A percentile compares a stretch with the other conserved stretches of the same genome.
Conservation (phyloP, 2,329 filamentous ascomycete species). For the Aspergillus niger region DNA sequence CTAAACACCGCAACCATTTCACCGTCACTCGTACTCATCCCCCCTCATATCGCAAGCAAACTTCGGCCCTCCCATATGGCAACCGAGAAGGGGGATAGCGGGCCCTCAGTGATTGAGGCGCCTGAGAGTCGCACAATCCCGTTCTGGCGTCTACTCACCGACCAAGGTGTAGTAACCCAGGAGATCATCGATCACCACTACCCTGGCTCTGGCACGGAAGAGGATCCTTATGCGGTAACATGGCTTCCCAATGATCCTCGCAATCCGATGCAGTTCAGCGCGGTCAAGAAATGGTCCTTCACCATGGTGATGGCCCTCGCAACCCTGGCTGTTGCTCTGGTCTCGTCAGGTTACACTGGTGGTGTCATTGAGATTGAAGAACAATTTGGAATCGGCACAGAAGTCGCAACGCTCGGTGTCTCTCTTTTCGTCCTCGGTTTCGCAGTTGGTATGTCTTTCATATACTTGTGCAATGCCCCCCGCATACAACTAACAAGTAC, state of each 20-base stretch:
- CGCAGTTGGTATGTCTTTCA: constrained; percentile 36
- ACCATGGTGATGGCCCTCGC: constrained; percentile 42
- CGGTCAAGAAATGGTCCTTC: constrained; percentile 43
- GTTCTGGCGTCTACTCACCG: constrained; percentile 36
- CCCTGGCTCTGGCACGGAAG: constrained; percentile 43
- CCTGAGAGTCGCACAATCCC: constrained; percentile 33
- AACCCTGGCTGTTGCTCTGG: constrained; percentile 46
- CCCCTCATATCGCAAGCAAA: not conserved
- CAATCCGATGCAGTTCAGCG: constrained; percentile 43
- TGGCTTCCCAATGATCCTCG: constrained; percentile 48
- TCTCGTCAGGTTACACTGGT: constrained; percentile 47
- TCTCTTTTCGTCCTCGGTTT: constrained; percentile 52
- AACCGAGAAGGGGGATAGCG: constrained; percentile 22
- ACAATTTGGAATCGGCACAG: constrained; percentile 38
- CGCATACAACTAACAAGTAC: not conserved
- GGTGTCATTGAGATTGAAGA: constrained; percentile 38
- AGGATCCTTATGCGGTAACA: constrained; percentile 47
- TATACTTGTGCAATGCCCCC: not conserved
- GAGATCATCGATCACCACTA: constrained; percentile 37
- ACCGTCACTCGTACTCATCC: not conserved
- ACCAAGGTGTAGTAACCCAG: constrained; percentile 39
- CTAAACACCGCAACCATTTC: not conserved
- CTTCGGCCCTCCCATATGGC: constrained; percentile 28
- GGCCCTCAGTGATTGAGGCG: constrained; percentile 32
- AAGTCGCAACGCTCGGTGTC: constrained; percentile 46